Conservation (phyloP, 2,329 filamentous ascomycete genomes). For the Apiospora pterosperma region DNA sequence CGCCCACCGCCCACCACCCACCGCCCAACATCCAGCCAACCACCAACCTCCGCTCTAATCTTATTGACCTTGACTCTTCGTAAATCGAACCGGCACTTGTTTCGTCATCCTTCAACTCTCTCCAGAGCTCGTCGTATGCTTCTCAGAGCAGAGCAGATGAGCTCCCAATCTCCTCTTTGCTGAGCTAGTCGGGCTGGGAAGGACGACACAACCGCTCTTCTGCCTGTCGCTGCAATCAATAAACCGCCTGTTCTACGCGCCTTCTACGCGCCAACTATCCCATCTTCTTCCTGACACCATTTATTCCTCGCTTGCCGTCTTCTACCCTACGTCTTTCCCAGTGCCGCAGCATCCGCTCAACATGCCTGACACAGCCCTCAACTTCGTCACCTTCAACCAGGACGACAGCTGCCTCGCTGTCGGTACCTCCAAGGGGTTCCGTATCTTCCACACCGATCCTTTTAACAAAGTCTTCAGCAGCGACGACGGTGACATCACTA, state of each 20-base stretch:
- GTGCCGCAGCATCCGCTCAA: background rate
- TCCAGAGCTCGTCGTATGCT: background rate
- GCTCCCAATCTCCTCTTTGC: background rate
- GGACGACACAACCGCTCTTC: background rate
- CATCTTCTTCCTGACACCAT: background rate
- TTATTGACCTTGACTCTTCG: background rate
- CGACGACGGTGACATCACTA: conserved; percentile 90
- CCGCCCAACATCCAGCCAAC: background rate
- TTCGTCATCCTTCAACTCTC: background rate
- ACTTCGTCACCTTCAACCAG: conserved; percentile 99
- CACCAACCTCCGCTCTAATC: background rate
- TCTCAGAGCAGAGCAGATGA: background rate
- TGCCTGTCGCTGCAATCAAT: background rate
- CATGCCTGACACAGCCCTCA: conserved; percentile 54
- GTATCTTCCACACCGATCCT: conserved; percentile 94
- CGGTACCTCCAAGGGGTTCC: conserved; percentile 92
- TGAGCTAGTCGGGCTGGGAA: background rate
- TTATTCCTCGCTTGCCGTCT: background rate
- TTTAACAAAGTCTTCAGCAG: conserved; percentile 94
- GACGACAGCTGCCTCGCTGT: conserved; percentile 97
- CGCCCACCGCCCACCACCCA: background rate
- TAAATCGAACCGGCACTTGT: background rate
- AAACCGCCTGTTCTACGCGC: background rate
- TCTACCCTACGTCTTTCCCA: background rate
- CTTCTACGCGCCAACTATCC: background rate